Conservation (phyloP, 2,329 filamentous ascomycete genomes). For the Alternaria sp. region DNA sequence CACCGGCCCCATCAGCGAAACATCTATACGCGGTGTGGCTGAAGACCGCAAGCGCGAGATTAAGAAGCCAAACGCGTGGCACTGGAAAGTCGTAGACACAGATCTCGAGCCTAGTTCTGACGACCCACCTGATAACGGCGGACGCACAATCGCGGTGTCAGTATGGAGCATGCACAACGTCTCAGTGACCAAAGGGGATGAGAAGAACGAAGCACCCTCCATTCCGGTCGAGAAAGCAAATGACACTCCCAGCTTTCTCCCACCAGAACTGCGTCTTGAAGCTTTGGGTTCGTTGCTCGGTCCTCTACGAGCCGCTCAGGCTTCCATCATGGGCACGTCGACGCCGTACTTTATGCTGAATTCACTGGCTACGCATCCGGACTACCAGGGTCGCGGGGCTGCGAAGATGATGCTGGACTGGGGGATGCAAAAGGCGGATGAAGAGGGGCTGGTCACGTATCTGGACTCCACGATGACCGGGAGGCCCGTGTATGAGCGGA, state of each 20-base stretch:
- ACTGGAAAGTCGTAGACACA: constrained; percentile 44
- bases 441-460: constrained; percentile 46
- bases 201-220: neutral
- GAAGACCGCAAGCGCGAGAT: constrained; percentile 31
- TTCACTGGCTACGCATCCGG: constrained; percentile 45
- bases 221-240: constrained; percentile 5
- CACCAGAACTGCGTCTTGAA: constrained; percentile 63
- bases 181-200: neutral
- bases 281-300: constrained; percentile 32
- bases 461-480: constrained; percentile 50
- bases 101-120: constrained; percentile 28
- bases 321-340: constrained; percentile 33
- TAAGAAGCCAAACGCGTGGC: constrained; percentile 29
- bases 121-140: constrained; percentile 30
- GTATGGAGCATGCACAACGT: constrained; percentile 36
- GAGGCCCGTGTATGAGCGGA: constrained; percentile 48
- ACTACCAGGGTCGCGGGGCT: constrained; percentile 50
- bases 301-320: constrained; percentile 29
- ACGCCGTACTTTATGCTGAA: constrained; percentile 38
- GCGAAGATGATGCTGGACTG: constrained; percentile 47
- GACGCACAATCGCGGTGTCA: constrained; percentile 36
- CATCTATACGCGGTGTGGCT: constrained; percentile 32
- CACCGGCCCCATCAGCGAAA: constrained; percentile 28
- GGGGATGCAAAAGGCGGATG: constrained; percentile 51
- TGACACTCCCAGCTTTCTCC: constrained; percentile 70